Evolutionary conservation across 306 rosid species (phyloP).

Genomic region (Citrullus colocynthis): DNA sequence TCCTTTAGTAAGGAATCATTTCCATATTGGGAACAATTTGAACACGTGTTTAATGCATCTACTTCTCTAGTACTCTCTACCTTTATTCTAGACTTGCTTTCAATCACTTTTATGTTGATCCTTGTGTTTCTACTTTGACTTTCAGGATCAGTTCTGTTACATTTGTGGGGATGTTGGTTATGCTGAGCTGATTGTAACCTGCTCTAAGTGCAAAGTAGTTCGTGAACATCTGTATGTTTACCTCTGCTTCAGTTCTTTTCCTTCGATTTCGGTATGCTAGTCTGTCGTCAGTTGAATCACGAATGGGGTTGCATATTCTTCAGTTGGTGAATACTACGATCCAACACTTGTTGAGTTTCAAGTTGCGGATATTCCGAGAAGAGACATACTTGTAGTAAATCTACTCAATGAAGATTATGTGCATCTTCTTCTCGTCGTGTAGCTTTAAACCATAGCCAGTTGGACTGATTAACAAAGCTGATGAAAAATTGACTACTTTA

Average conservation of each 20-base stretch:
- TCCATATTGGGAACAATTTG: neutral
- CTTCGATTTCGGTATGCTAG: neutral
- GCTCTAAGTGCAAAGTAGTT: conserved; percentile 30
- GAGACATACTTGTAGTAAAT: neutral
- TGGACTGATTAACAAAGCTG: neutral
- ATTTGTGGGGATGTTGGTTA: conserved; percentile 35
- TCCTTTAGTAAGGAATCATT: neutral
- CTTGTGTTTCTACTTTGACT: conserved; percentile 9
- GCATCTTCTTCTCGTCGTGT: neutral
- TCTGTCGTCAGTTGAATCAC: neutral
- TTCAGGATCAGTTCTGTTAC: conserved; percentile 45
- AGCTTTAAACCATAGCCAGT: neutral
- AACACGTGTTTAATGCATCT: neutral
- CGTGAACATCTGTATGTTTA: conserved; percentile 41
- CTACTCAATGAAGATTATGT: neutral
- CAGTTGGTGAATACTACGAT: neutral
- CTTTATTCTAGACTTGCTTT: neutral
- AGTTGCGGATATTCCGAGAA: neutral
- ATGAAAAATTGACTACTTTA: neutral
- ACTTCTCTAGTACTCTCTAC: neutral
- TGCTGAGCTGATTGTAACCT: conserved; percentile 22
- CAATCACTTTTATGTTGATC: neutral
- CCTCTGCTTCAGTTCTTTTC: neutral
- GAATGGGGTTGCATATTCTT: neutral
- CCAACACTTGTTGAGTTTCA: neutral